phyloP scores from a whole-genome alignment of 306 rosid genomes.

The Arachis stenosperma region DNA sequence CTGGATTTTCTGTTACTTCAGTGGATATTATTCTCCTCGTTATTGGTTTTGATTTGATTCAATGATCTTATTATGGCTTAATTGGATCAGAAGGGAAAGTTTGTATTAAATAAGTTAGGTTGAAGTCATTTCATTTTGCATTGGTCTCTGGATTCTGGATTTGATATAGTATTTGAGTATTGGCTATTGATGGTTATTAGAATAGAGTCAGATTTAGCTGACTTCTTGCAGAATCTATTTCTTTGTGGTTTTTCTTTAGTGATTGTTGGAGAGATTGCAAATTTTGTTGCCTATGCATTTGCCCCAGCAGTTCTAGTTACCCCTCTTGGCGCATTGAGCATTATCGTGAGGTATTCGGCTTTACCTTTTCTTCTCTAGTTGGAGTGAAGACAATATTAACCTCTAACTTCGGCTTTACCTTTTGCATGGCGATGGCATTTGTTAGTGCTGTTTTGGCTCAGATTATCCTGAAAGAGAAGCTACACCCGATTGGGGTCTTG shows the following conservation, averaged over 20 bases:
- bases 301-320: slow-evolving; percentile 93
- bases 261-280: slow-evolving; percentile 88
- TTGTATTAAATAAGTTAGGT: slow-evolving; percentile 24
- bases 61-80: slow-evolving; percentile 5
- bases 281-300: slow-evolving; percentile 86
- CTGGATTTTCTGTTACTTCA: slow-evolving; percentile 30
- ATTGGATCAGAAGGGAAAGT: neutral
- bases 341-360: slow-evolving; percentile 71
- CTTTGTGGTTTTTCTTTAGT: slow-evolving; percentile 63
- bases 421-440: slow-evolving; percentile 27
- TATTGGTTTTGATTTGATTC: slow-evolving; percentile 36
- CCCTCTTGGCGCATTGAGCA: slow-evolving; percentile 93
- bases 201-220: slow-evolving; percentile 31
- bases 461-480: slow-evolving; percentile 75
- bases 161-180: slow-evolving; percentile 25
- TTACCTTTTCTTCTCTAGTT: slow-evolving; percentile 30
- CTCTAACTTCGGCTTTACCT: slow-evolving; percentile 25
- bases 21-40: slow-evolving; percentile 29
- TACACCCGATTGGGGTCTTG: slow-evolving; percentile 71
- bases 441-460: slow-evolving; percentile 86
- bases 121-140: slow-evolving; percentile 21
- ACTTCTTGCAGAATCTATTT: slow-evolving; percentile 51
- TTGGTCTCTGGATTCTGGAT: slow-evolving; percentile 23
- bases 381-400: slow-evolving; percentile 6
- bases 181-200: slow-evolving; percentile 14